Evolutionary conservation across 345 rosid genomes (phyloP), one percentile per base, ranked within the genome.

Genomic region (Syzygium aqueum): DNA sequence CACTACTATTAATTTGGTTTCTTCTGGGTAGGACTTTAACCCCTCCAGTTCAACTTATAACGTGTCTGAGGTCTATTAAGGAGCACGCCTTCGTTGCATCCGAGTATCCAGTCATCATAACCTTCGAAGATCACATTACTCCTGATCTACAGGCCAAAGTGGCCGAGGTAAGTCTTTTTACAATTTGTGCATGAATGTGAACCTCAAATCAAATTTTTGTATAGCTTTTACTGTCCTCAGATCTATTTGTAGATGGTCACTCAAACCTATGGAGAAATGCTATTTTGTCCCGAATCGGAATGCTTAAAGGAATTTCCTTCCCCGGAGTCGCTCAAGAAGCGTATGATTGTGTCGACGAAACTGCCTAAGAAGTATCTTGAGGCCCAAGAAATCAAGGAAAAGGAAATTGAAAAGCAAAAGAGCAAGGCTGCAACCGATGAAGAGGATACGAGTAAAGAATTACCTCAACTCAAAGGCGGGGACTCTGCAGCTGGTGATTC

Each of bases 71-170:
- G 89, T 94, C 98, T 84, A 97, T 97, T 80, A 94, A 89, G 92
- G 93, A 92, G 28, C 53, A 96, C 87, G 98, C 99, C 4, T 97
- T 97, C 82, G 85, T 80, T 85, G 95, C 92, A 49, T 97, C 98
- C 49, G 98, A 97, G 3, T 96, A 93, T 89, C 98, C 99, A 0
- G 95, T 97, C 86, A 95, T 96, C 86, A 95, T 97, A 85, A 97
- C 99, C 88, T 93, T 96, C 77, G 99, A 97, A 93, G 99, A 97
- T 91, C 99, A 97, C 89, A 96, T 97, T 84, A 95, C 98, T 54
- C 93, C 95, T 14, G 91, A 95, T 85, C 98, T 96, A 83, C 99
- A 95, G 88, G 96, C 98, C 82, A 95, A 95, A 97, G 98, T 95
- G 84, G 99, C 99, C 46, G 89, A 93, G 94, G 99, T 92, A 89